Percentiles rank a stretch among this genome's conserved stretches.
Evolutionary conservation across 2,329 filamentous ascomycete genomes (phyloP).

Genomic region (Diaporthe helianthi): DNA sequence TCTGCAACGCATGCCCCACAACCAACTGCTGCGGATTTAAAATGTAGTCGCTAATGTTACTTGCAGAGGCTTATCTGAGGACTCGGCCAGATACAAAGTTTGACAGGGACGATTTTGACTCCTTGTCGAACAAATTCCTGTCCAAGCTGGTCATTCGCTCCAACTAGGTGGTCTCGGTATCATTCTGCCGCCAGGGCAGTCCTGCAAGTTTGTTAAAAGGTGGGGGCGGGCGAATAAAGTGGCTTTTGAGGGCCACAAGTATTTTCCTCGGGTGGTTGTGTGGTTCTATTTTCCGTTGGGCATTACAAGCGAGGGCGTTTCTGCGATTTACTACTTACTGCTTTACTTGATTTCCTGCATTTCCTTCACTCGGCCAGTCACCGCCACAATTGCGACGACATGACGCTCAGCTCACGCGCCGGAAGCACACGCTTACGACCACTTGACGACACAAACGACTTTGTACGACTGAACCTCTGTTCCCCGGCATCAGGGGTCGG

Average conservation of each 20-base stretch:
- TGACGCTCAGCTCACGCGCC: constrained; percentile 34
- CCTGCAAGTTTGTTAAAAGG: not conserved
- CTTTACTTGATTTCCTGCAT: constrained; percentile 8
- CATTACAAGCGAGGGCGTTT: constrained; percentile 44
- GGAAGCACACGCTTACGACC: constrained; percentile 39
- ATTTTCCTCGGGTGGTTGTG: constrained; percentile 35
- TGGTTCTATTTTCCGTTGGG: constrained; percentile 31
- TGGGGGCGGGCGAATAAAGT: not conserved
- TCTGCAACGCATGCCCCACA: not conserved
- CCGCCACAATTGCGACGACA: constrained; percentile 39
- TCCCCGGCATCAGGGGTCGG: constrained; percentile 18
- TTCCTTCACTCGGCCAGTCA: constrained; percentile 38
- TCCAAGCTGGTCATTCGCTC: constrained; percentile 96
- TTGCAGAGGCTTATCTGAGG: constrained; percentile 82
- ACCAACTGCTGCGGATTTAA: not conserved
- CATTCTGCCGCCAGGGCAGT: constrained; percentile 34
- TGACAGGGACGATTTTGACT: constrained; percentile 92
- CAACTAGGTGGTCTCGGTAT: constrained; percentile 63
- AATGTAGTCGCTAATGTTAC: constrained; percentile 47
- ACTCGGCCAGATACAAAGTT: constrained; percentile 82
- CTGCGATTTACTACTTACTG: constrained; percentile 29
- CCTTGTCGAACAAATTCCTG: constrained; percentile 94
- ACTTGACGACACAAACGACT: constrained; percentile 38
- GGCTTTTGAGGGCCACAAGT: not conserved
- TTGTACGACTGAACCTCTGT: constrained; percentile 43